These are phyloP conservation scores for Durusdinium trenchii DNA, from an alignment of 73 alveolate species.

Conservation along the genomic window DNA sequence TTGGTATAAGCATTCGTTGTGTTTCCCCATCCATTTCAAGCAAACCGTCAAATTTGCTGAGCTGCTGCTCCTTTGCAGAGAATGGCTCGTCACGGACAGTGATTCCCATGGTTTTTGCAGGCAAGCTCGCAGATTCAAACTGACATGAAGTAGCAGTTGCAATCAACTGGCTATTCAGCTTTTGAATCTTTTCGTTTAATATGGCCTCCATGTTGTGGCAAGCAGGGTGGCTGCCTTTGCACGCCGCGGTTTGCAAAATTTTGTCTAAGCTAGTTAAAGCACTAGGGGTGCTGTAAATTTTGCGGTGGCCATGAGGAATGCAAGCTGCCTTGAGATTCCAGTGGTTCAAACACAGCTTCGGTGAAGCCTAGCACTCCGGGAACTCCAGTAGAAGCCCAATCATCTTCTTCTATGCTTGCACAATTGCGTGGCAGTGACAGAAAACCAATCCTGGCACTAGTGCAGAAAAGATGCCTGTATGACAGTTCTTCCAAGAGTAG, in stretches of 20 bases:
- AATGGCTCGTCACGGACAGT: background rate
- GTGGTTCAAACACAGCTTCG: background rate
- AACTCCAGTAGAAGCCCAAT: background rate
- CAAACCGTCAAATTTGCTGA: background rate
- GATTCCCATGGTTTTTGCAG: background rate
- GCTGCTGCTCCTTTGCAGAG: background rate
- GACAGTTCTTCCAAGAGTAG: background rate
- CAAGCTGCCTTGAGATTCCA: slow-evolving; percentile 24
- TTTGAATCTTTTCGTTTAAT: background rate
- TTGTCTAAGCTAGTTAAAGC: background rate
- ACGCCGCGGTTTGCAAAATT: background rate
- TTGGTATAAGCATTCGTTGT: background rate
- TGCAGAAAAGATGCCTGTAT: background rate
- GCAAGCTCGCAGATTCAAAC: background rate
- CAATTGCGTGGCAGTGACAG: background rate
- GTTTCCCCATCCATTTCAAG: slow-evolving; percentile 31
- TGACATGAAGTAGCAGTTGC: background rate
- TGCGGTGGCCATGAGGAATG: slow-evolving; percentile 28
- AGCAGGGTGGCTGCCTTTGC: background rate
- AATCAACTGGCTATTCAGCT: background rate
- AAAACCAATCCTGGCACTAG: background rate
- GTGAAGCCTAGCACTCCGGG: background rate
- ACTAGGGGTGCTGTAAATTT: background rate
- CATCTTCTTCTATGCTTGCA: slow-evolving; percentile 15
- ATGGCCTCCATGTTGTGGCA: too few relatives aligned